Evolutionary conservation across 1,139 yeast species (phyloP).

Genomic region (Maudiozyma humilis): DNA sequence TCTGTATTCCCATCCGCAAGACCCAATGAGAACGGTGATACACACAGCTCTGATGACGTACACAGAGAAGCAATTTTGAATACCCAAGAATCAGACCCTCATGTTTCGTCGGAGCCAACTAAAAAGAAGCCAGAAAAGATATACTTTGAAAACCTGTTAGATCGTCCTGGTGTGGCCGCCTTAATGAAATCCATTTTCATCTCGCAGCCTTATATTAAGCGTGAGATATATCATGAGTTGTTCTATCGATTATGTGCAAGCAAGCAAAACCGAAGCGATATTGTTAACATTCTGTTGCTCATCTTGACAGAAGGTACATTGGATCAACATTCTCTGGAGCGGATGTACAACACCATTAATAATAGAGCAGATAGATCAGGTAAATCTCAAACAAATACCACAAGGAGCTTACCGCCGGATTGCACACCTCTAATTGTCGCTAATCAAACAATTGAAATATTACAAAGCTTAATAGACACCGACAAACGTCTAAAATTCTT

Average conservation of each 20-base stretch:
- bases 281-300: slow-evolving; percentile 60
- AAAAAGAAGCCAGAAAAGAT: slow-evolving; percentile 36
- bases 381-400: slow-evolving; percentile 14
- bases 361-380: slow-evolving; percentile 29
- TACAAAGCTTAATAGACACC: slow-evolving; percentile 62
- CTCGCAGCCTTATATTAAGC: slow-evolving; percentile 58
- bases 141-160: slow-evolving; percentile 60
- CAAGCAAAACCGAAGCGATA: slow-evolving; percentile 70
- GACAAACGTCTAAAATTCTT: slow-evolving; percentile 66
- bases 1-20: too few relatives aligned
- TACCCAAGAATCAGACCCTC: too few relatives aligned
- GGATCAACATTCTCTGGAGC: slow-evolving; percentile 55
- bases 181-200: slow-evolving; percentile 62
- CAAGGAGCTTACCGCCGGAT: slow-evolving; percentile 45
- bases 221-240: slow-evolving; percentile 61
- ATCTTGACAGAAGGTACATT: slow-evolving; percentile 67
- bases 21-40: slow-evolving; percentile 17
- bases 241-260: slow-evolving; percentile 63
- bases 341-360: slow-evolving; percentile 52
- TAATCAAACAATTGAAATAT: slow-evolving; percentile 67
- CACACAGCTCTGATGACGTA: too few relatives aligned
- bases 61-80: slow-evolving; percentile 6
- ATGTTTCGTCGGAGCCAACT: slow-evolving; percentile 17
- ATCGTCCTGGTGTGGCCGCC: slow-evolving; percentile 68
- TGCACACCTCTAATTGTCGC: slow-evolving; percentile 66